These are phyloP conservation scores for Beauveria sp. DNA, from an alignment of 2,329 filamentous ascomycete genomes.

Conservation along the genomic window DNA sequence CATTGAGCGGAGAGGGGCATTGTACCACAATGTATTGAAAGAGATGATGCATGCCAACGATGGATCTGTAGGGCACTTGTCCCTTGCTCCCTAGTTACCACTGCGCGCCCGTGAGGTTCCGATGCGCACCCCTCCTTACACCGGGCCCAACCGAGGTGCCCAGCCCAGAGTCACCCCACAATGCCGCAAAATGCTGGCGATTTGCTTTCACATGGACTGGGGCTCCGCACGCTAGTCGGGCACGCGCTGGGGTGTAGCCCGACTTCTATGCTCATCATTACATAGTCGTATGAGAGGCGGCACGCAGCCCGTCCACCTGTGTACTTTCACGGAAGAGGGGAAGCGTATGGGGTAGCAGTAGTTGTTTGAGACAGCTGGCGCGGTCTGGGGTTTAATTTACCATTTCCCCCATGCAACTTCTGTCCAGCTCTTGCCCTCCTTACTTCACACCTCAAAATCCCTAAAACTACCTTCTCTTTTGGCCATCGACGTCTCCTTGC, in stretches of 20 bases:
- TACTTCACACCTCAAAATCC: not conserved
- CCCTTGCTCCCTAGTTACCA: not conserved
- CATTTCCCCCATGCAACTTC: not conserved
- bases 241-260: not conserved
- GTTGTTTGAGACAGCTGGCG: not conserved
- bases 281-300: not conserved
- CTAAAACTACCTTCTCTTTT: not conserved
- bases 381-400: not conserved
- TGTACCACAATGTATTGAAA: not conserved
- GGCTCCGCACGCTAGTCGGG: slow-evolving; percentile 9
- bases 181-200: not conserved
- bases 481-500: not conserved
- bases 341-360: not conserved
- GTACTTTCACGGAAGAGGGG: not conserved
- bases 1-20: not conserved
- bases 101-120: slow-evolving; percentile 5
- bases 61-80: too few species aligned
- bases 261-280: slow-evolving; percentile 10
- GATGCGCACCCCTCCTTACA: not conserved
- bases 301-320: not conserved
- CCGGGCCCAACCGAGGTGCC: slow-evolving; percentile 13
- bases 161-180: slow-evolving; percentile 8
- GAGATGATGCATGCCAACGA: too few species aligned
- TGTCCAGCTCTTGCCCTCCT: not conserved
- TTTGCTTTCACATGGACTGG: slow-evolving; percentile 10